phyloP scores from a whole-genome alignment of 305 asterid genomes.

The Ajuga reptans region DNA sequence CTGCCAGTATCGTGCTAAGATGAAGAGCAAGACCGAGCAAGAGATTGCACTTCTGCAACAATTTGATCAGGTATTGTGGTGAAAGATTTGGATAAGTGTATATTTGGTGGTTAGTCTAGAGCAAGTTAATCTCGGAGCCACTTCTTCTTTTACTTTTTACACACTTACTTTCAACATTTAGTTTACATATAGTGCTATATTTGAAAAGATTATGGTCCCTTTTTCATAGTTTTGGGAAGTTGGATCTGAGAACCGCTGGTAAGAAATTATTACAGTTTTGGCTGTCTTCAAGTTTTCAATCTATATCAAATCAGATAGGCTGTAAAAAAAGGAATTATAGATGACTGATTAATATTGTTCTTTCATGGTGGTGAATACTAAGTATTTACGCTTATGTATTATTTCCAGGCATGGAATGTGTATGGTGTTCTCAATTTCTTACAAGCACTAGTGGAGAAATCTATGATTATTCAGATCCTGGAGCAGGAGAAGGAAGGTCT shows the following conservation, averaged over 20 bases:
- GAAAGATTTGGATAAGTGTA: background rate
- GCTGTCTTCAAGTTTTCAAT: background rate
- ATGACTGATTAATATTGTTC: background rate
- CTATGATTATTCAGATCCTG: conserved; percentile 67
- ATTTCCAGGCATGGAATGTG: conserved; percentile 84
- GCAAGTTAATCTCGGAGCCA: background rate
- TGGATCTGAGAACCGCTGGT: background rate
- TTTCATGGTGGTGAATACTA: background rate
- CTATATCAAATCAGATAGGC: background rate
- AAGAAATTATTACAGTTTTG: background rate
- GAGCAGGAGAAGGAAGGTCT: conserved; percentile 87
- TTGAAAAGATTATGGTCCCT: background rate
- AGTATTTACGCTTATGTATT: conserved; percentile 2
- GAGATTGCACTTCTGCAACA: conserved; percentile 75
- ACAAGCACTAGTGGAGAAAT: conserved; percentile 93
- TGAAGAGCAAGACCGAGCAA: conserved; percentile 85
- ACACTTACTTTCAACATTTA: background rate
- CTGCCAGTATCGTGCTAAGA: conserved; percentile 95
- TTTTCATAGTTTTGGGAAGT: background rate
- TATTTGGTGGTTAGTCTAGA: background rate
- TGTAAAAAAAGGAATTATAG: background rate
- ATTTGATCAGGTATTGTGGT: conserved; percentile 48
- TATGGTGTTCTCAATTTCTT: conserved; percentile 81
- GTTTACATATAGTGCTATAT: background rate
- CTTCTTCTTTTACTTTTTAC: background rate